These are phyloP conservation scores for Boletus eberwhitei DNA, from an alignment of 768 basidiomycete genomes.

Conservation along the genomic window DNA sequence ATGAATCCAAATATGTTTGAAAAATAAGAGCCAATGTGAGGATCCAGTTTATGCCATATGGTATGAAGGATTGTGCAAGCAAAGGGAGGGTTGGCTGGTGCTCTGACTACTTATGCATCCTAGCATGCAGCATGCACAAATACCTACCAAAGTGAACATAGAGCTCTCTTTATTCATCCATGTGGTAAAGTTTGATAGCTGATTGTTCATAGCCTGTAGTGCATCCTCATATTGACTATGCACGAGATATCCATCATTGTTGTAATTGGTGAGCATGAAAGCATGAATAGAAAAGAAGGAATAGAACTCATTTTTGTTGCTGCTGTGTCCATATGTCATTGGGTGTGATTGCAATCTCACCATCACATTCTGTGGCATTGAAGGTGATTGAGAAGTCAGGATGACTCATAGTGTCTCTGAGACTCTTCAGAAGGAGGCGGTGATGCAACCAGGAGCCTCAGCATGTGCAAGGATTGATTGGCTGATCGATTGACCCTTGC, in stretches of 20 bases:
- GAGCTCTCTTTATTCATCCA: slow-evolving; percentile 69
- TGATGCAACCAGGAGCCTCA: too few relatives aligned
- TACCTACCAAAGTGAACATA: slow-evolving; percentile 62
- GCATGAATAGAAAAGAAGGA: slow-evolving; percentile 70
- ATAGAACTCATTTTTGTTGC: slow-evolving; percentile 57
- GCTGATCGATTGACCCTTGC: too few relatives aligned
- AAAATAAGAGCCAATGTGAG: slow-evolving; percentile 56
- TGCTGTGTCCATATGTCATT: slow-evolving; percentile 18
- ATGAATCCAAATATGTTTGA: slow-evolving; percentile 78
- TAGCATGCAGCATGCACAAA: neutral
- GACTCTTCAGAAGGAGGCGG: too few relatives aligned
- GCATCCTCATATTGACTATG: slow-evolving; percentile 65
- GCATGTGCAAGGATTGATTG: too few relatives aligned
- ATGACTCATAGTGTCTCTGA: too few relatives aligned
- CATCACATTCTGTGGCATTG: slow-evolving; percentile 30
- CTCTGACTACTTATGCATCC: slow-evolving; percentile 39
- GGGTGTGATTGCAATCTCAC: slow-evolving; percentile 12
- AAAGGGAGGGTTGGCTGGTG: slow-evolving; percentile 41
- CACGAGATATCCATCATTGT: slow-evolving; percentile 61
- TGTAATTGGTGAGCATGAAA: slow-evolving; percentile 81
- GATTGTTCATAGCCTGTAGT: slow-evolving; percentile 52
- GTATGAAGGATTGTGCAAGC: slow-evolving; percentile 48
- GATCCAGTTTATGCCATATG: slow-evolving; percentile 45
- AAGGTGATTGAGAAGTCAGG: neutral
- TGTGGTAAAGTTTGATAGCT: slow-evolving; percentile 69